Evolutionary conservation across 2,329 filamentous ascomycete genomes (phyloP).

Genomic region (Pyricularia grisea): DNA sequence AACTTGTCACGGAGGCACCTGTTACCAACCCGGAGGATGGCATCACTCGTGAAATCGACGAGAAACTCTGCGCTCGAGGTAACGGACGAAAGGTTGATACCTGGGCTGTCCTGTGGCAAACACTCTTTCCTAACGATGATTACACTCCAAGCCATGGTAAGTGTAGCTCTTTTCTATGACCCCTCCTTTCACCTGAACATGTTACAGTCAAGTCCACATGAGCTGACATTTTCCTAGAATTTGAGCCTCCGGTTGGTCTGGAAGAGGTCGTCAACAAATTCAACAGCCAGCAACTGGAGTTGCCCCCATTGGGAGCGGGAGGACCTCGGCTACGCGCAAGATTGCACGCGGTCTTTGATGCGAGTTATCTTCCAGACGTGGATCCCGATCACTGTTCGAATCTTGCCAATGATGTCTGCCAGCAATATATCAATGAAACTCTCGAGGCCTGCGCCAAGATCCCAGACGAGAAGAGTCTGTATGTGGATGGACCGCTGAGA

Average conservation of each 20-base stretch:
- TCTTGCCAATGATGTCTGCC: neutral
- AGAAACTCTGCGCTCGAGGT: neutral
- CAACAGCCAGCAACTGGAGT: neutral
- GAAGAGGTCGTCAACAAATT: constrained; percentile 1
- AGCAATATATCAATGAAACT: neutral
- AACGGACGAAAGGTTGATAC: neutral
- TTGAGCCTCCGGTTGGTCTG: neutral
- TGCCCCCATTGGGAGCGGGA: neutral
- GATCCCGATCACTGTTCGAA: neutral
- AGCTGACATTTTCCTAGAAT: neutral
- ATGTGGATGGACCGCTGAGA: neutral
- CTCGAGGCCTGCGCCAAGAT: neutral
- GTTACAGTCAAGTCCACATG: neutral
- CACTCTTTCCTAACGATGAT: constrained; percentile 2
- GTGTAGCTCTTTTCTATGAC: neutral
- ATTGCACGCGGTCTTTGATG: neutral
- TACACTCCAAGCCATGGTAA: neutral
- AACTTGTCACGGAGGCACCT: neutral
- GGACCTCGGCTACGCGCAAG: neutral
- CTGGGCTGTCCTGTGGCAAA: neutral
- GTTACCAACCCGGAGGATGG: constrained; percentile 3
- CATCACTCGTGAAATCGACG: constrained; percentile 1
- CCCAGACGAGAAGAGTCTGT: neutral
- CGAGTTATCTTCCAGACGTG: neutral
- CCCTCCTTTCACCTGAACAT: neutral